Conservation (phyloP, 176 grass and related monocot genomes). For the Poa pratensis region DNA sequence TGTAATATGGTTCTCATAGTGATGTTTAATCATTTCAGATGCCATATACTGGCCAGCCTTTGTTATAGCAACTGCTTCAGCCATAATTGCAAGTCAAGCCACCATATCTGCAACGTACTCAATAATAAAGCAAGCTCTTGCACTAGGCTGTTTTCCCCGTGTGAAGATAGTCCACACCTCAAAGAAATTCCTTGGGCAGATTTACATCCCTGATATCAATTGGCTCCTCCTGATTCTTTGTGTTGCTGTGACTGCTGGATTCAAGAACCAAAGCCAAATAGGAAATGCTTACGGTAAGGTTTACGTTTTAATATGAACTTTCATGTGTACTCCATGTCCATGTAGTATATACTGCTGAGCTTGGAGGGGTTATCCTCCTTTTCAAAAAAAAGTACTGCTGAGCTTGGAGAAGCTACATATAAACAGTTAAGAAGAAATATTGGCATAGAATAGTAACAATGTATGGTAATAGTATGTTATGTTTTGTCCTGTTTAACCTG, state of each 20-base stretch:
- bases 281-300: slow-evolving; percentile 92
- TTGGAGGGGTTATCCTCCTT: slow-evolving; percentile 7
- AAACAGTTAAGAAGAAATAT: slow-evolving; percentile 15
- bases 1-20: slow-evolving; percentile 29
- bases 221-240: slow-evolving; percentile 93
- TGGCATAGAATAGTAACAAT: not conserved
- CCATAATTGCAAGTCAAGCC: slow-evolving; percentile 92
- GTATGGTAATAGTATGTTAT: not conserved
- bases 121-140: slow-evolving; percentile 95
- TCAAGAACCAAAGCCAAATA: slow-evolving; percentile 98
- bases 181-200: slow-evolving; percentile 96
- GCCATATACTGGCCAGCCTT: slow-evolving; percentile 95
- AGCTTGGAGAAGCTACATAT: slow-evolving; percentile 24
- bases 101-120: slow-evolving; percentile 99
- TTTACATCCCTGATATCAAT: slow-evolving; percentile 99
- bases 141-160: slow-evolving; percentile 89
- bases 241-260: slow-evolving; percentile 91
- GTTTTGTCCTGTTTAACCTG: not conserved
- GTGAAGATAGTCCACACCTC: slow-evolving; percentile 98
- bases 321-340: not conserved
- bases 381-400: not conserved
- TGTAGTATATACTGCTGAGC: not conserved
- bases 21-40: slow-evolving; percentile 58
- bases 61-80: slow-evolving; percentile 87
- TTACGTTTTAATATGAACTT: not conserved